Evolutionary conservation across 2,329 filamentous ascomycete genomes (phyloP).

Genomic region (Fusarium humuli): DNA sequence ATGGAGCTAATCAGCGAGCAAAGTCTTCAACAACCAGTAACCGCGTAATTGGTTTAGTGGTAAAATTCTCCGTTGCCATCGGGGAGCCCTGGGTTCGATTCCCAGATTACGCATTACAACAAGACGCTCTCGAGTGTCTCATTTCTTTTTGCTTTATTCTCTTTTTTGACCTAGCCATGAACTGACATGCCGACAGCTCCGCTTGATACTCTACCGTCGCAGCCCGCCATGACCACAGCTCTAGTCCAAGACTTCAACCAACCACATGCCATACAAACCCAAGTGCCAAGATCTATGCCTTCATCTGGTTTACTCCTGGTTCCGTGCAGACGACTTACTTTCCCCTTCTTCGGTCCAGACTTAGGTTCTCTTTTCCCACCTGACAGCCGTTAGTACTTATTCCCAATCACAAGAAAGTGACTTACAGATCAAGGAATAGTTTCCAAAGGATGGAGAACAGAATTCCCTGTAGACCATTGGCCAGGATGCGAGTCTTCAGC

Average conservation of each 20-base stretch:
- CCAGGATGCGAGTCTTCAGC: constrained; percentile 60
- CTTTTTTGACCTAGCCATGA: background rate
- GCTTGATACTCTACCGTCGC: background rate
- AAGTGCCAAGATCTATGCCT: background rate
- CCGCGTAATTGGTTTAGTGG: background rate
- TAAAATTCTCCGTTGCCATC: background rate
- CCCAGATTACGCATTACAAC: background rate
- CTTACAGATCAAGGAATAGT: constrained; percentile 60
- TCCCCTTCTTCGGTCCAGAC: accelerated
- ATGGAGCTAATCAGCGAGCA: accelerated
- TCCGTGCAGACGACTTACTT: background rate
- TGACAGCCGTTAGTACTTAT: background rate
- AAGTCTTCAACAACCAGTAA: background rate
- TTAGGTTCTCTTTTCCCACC: constrained; percentile 20
- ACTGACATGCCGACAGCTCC: too few species aligned
- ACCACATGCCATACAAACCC: too few species aligned
- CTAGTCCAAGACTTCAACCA: too few species aligned
- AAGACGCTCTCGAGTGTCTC: accelerated
- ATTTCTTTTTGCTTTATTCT: accelerated
- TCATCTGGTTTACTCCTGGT: background rate
- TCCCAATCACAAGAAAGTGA: background rate
- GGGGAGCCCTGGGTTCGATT: background rate
- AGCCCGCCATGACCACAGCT: background rate
- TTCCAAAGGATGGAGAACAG: constrained; percentile 63
- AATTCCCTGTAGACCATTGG: constrained; percentile 60